Evolutionary conservation across 129 eudicot genomes (phyloP), one percentile per base, ranked within the genome.

Genomic region (Flaveria sonorensis): DNA sequence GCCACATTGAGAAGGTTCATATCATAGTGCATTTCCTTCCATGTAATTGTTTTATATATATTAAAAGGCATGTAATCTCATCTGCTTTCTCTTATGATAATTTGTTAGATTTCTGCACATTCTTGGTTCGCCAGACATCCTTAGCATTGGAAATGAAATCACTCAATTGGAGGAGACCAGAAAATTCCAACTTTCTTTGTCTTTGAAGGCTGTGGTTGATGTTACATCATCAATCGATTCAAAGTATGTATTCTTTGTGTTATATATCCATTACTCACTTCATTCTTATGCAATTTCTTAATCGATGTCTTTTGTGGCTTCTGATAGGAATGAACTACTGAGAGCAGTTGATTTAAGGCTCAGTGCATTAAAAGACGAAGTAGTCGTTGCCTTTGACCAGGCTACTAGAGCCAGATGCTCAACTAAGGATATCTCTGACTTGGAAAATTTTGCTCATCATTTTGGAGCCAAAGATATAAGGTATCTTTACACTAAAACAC

Each of bases 271-370:
- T 74, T 74, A 21, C 56, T 64, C 65, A 40, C n/a, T 40, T 56
- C 30, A 32, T 70, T 64, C 12, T 70, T 43, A 24, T 71, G 6
- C 10, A 23, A 36, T 72, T 61, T 77, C 77, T 79, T 30, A 26
- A 75, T 70, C 74, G 70, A 82, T 43, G 53, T 73, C 60, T 48
- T 63, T 32, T 32, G 68, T 85, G 78, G 28, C 71, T 79, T 64
- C 74, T 86, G 39, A 73, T 86, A 95, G 99, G 85, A 89, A 95
- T 73, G 97, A 92, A 77, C 74, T 95, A 84, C 76, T 95, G 66
- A 86, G 84, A 71, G 99, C 95, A 71, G 87, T 95, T 87, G 97
- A 92, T 86, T 82, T 90, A 80, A 88, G 99, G 82, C 87, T 95
- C 39, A 76, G 80, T 6, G 95, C 91, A 36, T 64, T 95, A 48